Conservation (phyloP, 169 alveolate genomes). For the Cryptosporidium viatorum region DNA sequence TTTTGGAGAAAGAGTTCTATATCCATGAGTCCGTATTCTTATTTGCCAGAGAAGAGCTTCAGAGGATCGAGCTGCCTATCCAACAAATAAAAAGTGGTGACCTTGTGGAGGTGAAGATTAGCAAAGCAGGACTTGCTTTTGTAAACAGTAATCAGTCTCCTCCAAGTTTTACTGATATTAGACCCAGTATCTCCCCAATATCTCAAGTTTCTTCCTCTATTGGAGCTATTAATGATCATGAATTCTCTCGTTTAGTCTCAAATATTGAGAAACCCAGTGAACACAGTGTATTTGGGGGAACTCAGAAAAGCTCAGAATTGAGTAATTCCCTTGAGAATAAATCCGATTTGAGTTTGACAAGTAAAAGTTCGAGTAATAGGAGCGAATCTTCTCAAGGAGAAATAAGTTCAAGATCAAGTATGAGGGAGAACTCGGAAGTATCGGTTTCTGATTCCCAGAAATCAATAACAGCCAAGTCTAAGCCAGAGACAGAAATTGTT, state of each 20-base stretch:
- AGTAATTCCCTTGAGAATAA: neutral
- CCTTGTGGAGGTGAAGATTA: conserved; percentile 21
- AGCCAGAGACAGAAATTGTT: neutral
- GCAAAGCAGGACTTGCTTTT: conserved; percentile 13
- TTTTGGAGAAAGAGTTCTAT: conserved; percentile 2
- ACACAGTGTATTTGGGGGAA: too few relatives aligned
- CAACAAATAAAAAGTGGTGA: conserved; percentile 4
- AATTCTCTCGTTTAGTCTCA: neutral
- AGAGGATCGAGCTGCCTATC: conserved; percentile 12
- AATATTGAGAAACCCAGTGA: neutral
- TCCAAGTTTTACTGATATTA: neutral
- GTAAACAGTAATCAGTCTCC: neutral
- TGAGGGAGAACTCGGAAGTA: neutral
- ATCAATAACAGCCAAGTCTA: neutral
- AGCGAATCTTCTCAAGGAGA: neutral
- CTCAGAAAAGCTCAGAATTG: neutral
- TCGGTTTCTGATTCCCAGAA: neutral
- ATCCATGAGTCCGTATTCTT: conserved; percentile 34
- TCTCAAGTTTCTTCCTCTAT: neutral
- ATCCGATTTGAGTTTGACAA: neutral
- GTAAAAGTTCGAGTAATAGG: neutral
- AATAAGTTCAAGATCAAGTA: neutral
- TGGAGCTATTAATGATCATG: neutral
- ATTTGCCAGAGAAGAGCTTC: conserved; percentile 36
- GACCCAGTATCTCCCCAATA: neutral